Evolutionary conservation across 2,329 filamentous ascomycete genomes (phyloP).

Genomic region (Botryotinia globosa): DNA sequence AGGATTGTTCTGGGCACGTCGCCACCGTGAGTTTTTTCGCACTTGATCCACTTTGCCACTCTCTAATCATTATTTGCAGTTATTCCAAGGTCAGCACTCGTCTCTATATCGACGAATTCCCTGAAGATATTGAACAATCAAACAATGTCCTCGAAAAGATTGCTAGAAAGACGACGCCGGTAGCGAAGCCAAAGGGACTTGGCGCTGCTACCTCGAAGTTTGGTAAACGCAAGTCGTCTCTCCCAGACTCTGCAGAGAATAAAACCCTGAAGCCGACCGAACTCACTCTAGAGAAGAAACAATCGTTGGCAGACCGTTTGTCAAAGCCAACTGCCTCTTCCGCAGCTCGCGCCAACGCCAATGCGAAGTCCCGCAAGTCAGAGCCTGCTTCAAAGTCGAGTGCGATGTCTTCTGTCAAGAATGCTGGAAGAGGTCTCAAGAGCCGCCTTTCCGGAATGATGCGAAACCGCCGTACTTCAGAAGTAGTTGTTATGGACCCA

Average conservation of each 20-base stretch:
- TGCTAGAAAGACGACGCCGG: not conserved
- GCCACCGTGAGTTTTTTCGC: not conserved
- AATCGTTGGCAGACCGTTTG: not conserved
- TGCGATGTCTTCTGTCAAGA: slow-evolving; percentile 12
- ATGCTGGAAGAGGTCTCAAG: slow-evolving; percentile 17
- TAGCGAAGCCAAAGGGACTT: not conserved
- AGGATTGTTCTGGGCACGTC: not conserved
- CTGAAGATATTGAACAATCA: not conserved
- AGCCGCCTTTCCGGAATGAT: slow-evolving; percentile 16
- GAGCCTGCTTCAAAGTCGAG: not conserved
- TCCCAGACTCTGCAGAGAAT: slow-evolving; percentile 3
- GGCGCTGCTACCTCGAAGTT: not conserved
- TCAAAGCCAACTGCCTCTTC: slow-evolving; percentile 5
- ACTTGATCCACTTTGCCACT: not conserved
- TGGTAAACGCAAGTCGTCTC: not conserved
- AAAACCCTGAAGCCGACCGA: not conserved
- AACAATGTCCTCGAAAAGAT: not conserved
- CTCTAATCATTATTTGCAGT: not conserved
- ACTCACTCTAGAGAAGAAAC: not conserved
- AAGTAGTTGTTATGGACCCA: no score
- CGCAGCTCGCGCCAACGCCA: not conserved
- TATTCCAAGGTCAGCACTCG: not conserved
- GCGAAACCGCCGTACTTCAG: not conserved
- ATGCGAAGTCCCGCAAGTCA: not conserved
- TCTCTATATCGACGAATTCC: not conserved